Base-by-base conservation (phyloP, 2,329 filamentous ascomycete genomes). In the Coniochaeta sp. region DNA sequence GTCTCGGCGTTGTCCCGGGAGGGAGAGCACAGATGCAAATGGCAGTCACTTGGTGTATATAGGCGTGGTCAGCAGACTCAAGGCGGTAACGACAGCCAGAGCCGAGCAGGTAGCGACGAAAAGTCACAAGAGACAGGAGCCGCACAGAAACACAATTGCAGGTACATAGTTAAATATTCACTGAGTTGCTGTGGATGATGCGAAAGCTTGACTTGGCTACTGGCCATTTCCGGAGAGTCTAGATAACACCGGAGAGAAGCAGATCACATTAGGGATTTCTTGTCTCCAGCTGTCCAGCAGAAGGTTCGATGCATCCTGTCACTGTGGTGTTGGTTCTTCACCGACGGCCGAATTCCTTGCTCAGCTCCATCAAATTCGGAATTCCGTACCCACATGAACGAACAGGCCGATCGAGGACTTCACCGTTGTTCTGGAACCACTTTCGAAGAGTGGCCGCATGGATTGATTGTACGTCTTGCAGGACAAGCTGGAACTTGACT, bases 301-400 rank as follows among this genome's bases (percentile, higher is more conserved):
- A 19, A 26, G 11, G 44, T 8, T 50, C 26, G 22, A 19, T 24
- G 16, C 24, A 26, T 52, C 6, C 4, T 28, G 26, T 17, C 26
- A 6, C 26, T 52, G n/a, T 52, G 47, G 47, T 52, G 47, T 52
- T 28, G 47, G 1, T 17, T 28, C 47, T 26, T 52, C 47, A 28
- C 47, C 47, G 47, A 52, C 47, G 22, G 24, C 47, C 47, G 47
- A 52, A 52, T 52, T 52, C 47, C 47, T 12, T 6, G 1, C 14
- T 24, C 24, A 17, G 22, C 47, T 31, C 24, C 47, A 52, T 52
- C 47, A 22, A 16, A 7, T 38, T 64, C 63, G 64, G 62, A 64
- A 60, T 57, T 65, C 64, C 64, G 64, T 62, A 65, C 64, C 52
- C 63, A 62, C 64, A 65, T 62, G 61, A 22, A 22, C 38, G 14